Percentiles rank a stretch among this genome's conserved stretches.
These are phyloP conservation scores for Neoboletus brunneissimus DNA, from an alignment of 768 basidiomycete species.

Conservation along the genomic window DNA sequence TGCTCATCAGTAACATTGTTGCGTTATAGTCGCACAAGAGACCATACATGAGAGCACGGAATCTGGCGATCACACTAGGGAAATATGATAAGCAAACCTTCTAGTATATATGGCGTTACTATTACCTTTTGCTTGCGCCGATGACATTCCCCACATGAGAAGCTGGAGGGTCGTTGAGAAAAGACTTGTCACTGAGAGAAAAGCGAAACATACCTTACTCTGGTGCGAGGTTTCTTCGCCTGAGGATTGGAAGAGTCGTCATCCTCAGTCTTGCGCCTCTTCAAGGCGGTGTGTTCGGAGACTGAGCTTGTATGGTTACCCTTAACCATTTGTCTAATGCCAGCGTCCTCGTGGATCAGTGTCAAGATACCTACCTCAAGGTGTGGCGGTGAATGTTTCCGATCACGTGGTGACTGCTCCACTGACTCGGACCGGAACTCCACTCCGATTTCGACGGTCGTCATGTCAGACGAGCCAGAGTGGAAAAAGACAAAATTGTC, in stretches of 20 bases:
- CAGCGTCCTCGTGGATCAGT: conserved; percentile 31
- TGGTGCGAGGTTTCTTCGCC: conserved; percentile 64
- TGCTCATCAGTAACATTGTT: conserved; percentile 12
- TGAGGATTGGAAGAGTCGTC: conserved; percentile 44
- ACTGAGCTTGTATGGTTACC: conserved; percentile 14
- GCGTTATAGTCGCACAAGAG: conserved; percentile 1
- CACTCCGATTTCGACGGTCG: not conserved
- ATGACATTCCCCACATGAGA: conserved; percentile 86
- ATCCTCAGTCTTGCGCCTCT: conserved; percentile 65
- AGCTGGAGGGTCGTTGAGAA: conserved; percentile 41
- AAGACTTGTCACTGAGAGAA: not conserved
- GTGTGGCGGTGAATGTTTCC: conserved; percentile 1
- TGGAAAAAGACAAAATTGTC: conserved; percentile 66
- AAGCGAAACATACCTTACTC: conserved; percentile 62
- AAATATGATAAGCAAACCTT: conserved; percentile 17
- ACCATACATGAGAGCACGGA: conserved; percentile 77
- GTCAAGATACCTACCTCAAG: conserved; percentile 24
- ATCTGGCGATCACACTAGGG: conserved; percentile 78
- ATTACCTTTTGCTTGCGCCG: conserved; percentile 81
- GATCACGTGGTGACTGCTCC: conserved; percentile 26
- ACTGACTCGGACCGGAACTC: not conserved
- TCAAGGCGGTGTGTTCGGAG: conserved; percentile 38
- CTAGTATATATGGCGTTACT: conserved; percentile 11
- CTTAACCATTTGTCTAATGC: conserved; percentile 30
- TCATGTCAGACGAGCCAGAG: conserved; percentile 34